Evolutionary conservation across 2,329 filamentous ascomycete species (phyloP), one percentile per base, ranked within the genome.

Genomic region (Periglandula ipomoeae): DNA sequence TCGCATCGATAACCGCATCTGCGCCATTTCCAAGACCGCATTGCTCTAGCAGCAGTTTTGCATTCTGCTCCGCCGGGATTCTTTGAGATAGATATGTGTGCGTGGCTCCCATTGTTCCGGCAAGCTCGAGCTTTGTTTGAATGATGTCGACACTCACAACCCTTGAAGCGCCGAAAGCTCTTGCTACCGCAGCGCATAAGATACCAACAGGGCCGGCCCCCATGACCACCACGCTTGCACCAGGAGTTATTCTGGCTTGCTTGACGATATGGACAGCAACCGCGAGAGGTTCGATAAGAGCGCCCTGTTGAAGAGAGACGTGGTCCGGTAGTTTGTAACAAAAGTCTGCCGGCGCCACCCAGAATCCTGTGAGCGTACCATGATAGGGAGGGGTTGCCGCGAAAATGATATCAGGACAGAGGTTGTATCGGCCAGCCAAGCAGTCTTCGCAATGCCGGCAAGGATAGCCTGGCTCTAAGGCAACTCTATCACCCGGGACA

Each of bases 141-240:
- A 94, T 82, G 60, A 97, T 91, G 70, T 97, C 91, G 44, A 95
- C 89, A 4, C 79, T 80, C 13, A 95, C 82, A 13, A 96, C 77
- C 65, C 83, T 91, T 50, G 75, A 77, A 1, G 91, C 90, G 13
- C 91, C 91, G 58, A 87, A 93, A 0, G 87, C 84, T 56, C 78
- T 81, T 8, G 89, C 88, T 3, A 95, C 89, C 3, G 89, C 88
- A 40, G 85, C 87, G 71, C 89, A 95, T 38, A 96, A 75, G 39
- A 96, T 73, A 3, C 91, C 91, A 2, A 97, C n/a, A n/a, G n/a
- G n/a, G n/a, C n/a, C n/a, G n/a, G n/a, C n/a, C n/a, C n/a, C n/a
- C n/a, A n/a, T n/a, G n/a, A n/a, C n/a, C n/a, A n/a, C n/a, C n/a
- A n/a, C n/a, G n/a, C n/a, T n/a, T n/a, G n/a, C n/a, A n/a, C n/a